Conservation (phyloP, 1,284 basidiomycete genomes). For the Cryptococcus floricola region DNA sequence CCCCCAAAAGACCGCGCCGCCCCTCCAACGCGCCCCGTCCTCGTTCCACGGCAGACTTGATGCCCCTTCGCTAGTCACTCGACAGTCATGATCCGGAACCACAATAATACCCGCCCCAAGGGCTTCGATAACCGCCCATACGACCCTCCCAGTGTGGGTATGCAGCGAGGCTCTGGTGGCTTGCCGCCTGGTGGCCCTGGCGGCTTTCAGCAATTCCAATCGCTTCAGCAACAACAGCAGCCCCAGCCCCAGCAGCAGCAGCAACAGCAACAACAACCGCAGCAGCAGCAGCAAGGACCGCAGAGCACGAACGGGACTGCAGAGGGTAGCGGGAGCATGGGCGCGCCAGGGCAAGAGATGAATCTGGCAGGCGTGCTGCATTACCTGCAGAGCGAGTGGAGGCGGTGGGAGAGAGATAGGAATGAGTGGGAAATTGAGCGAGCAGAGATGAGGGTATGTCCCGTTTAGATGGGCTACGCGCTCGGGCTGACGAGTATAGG, state of each 20-base stretch:
- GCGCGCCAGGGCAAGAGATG: conserved; percentile 57
- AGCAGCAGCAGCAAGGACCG: conserved; percentile 8
- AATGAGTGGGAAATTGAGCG: conserved; percentile 99
- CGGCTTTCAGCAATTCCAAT: conserved; percentile 12
- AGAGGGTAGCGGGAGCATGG: conserved; percentile 29
- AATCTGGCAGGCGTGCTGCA: conserved; percentile 93
- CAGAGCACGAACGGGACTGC: conserved; percentile 11
- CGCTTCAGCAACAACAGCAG: conserved; percentile 19
- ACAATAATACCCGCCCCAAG: neutral
- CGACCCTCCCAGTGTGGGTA: neutral
- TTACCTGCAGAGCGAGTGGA: conserved; percentile 97
- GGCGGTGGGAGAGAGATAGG: conserved; percentile 90
- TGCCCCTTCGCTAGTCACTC: too few species aligned
- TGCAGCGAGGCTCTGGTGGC: neutral
- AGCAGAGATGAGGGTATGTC: conserved; percentile 92
- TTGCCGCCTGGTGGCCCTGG: too few species aligned
- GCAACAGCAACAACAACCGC: conserved; percentile 14
- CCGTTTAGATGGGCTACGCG: neutral
- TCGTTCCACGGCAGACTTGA: too few species aligned
- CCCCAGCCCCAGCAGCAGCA: conserved; percentile 15
- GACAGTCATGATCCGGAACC: neutral
- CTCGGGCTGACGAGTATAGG: conserved; percentile 53
- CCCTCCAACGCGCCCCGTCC: too few species aligned
- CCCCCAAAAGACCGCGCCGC: too few species aligned
- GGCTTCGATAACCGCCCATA: neutral